Evolutionary conservation across 2,329 filamentous ascomycete genomes (phyloP).

Genomic region (Alternaria burnsii): DNA sequence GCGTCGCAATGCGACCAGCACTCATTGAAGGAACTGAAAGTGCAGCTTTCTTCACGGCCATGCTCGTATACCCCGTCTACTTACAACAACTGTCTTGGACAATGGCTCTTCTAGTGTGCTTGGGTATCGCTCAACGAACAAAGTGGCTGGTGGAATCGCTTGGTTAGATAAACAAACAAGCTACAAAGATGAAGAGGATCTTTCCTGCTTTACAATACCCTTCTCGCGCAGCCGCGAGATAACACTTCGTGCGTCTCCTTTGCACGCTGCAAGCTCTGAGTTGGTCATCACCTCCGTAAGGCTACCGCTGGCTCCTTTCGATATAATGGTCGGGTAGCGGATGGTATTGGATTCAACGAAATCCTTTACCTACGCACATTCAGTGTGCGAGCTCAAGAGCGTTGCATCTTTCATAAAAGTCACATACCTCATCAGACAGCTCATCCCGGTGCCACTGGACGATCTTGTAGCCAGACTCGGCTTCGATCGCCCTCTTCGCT

Average conservation of each 20-base stretch:
- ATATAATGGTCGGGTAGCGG: constrained; percentile 2
- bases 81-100: not conserved
- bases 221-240: not conserved
- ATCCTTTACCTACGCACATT: not conserved
- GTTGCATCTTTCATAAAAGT: too few relatives aligned
- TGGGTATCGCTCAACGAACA: constrained; percentile 1
- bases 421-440: too few relatives aligned
- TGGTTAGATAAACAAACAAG: not conserved
- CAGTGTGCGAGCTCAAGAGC: not conserved
- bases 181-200: not conserved
- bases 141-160: not conserved
- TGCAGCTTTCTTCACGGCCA: constrained; percentile 3
- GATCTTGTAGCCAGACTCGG: too few relatives aligned
- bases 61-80: not conserved
- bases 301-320: not conserved
- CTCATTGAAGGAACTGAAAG: constrained; percentile 6
- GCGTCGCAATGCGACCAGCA: not conserved
- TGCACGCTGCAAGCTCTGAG: constrained; percentile 1
- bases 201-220: too few relatives aligned
- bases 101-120: not conserved
- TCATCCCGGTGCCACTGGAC: too few relatives aligned
- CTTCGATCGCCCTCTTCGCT: not conserved
- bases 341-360: not conserved
- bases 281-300: not conserved
- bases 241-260: not conserved